Evolutionary conservation across 768 basidiomycete genomes (phyloP).

Genomic region (Termitomyces sp.): DNA sequence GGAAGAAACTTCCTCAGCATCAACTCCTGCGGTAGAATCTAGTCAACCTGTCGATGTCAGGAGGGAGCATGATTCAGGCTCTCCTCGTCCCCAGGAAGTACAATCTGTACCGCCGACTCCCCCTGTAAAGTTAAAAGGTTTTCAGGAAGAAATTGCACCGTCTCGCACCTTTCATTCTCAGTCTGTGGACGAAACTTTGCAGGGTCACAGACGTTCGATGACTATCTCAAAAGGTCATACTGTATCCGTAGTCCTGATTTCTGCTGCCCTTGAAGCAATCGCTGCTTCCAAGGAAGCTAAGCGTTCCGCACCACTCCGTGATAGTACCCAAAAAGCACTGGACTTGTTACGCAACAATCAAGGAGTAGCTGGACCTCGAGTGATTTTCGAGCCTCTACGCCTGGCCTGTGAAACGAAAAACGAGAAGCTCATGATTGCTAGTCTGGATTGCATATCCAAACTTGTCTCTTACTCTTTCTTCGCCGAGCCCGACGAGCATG

Average conservation of each 20-base stretch:
- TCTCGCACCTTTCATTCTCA: not conserved
- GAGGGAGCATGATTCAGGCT: not conserved
- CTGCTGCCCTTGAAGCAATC: constrained; percentile 83
- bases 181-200: constrained; percentile 2
- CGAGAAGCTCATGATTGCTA: constrained; percentile 94
- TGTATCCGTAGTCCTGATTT: constrained; percentile 75
- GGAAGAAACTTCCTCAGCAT: not conserved
- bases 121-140: constrained; percentile 7
- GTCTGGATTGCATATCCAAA: constrained; percentile 96
- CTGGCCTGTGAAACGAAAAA: constrained; percentile 93
- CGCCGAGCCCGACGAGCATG: constrained; percentile 49
- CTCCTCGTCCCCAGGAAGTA: not conserved
- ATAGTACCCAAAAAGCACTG: constrained; percentile 75
- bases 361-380: constrained; percentile 71
- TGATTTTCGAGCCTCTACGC: constrained; percentile 93
- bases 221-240: constrained; percentile 65
- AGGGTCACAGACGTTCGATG: constrained; percentile 46
- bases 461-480: constrained; percentile 98
- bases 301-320: constrained; percentile 73
- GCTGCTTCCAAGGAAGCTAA: constrained; percentile 85
- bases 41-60: constrained; percentile 1
- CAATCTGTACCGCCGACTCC: constrained; percentile 9
- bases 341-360: constrained; percentile 75
- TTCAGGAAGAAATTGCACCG: not conserved
- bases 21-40: not conserved